These are phyloP conservation scores for Closterium sp. DNA, from an alignment of 139 green algal genomes.

Conservation along the genomic window DNA sequence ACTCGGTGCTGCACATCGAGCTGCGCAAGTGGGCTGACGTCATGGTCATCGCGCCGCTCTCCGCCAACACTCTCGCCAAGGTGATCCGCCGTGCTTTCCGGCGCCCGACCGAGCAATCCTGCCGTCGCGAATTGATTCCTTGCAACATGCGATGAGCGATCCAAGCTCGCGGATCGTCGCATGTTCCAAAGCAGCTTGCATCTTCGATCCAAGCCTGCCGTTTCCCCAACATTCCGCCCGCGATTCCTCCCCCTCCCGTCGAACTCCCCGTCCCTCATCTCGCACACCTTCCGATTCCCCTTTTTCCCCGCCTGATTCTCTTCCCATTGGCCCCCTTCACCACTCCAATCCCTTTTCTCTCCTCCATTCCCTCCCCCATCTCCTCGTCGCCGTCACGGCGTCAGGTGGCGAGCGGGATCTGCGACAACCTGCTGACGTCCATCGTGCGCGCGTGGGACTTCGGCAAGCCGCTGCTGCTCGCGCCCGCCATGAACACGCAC, in stretches of 20 bases:
- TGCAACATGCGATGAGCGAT: background rate
- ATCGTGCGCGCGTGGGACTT: conserved; percentile 90
- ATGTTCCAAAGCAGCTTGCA: too few relatives aligned
- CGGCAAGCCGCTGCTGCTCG: conserved; percentile 73
- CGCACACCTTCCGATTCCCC: too few relatives aligned
- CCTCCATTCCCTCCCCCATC: background rate
- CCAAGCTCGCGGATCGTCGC: too few relatives aligned
- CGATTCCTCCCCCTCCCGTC: too few relatives aligned
- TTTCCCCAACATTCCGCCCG: background rate
- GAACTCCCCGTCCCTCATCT: too few relatives aligned
- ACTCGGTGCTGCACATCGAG: conserved; percentile 93
- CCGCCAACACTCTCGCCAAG: conserved; percentile 94
- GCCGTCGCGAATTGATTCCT: background rate
- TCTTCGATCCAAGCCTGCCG: too few relatives aligned
- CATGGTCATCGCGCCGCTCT: conserved; percentile 89
- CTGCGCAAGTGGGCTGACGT: conserved; percentile 85
- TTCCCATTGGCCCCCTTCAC: too few relatives aligned
- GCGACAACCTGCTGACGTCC: conserved; percentile 93
- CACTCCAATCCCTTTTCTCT: background rate
- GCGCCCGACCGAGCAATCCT: too few relatives aligned
- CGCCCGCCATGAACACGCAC: conserved; percentile 93
- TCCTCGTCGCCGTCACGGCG: background rate
- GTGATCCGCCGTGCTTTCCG: conserved; percentile 26
- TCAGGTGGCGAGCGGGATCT: conserved; percentile 65
- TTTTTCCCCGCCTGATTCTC: too few relatives aligned